Evolutionary conservation across 2,329 filamentous ascomycete genomes (phyloP).

Genomic region (Fusarium zealandicum): DNA sequence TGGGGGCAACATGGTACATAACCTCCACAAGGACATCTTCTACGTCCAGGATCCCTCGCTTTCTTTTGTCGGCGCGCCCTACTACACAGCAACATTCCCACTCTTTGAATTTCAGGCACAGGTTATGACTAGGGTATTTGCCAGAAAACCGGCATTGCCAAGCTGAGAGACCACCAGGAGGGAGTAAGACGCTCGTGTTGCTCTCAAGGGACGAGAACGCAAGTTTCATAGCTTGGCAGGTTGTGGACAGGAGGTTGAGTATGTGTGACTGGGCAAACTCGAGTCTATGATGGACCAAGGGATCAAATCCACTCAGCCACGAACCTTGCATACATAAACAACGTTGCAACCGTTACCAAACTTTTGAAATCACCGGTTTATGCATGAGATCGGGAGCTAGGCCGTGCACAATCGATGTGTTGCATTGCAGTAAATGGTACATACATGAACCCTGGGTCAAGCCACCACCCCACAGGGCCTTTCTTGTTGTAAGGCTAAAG

Average conservation of each 20-base stretch:
- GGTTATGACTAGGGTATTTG: conserved; percentile 63
- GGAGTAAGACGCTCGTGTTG: conserved; percentile 37
- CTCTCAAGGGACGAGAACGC: conserved; percentile 27
- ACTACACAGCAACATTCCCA: conserved; percentile 71
- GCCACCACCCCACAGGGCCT: too few relatives aligned
- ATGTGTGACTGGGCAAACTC: conserved; percentile 37
- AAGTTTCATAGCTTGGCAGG: conserved; percentile 39
- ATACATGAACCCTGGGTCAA: too few relatives aligned
- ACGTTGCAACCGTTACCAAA: too few relatives aligned
- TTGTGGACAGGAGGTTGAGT: conserved; percentile 33
- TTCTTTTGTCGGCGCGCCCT: conserved; percentile 69
- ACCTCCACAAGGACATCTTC: conserved; percentile 74
- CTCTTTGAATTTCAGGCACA: conserved; percentile 76
- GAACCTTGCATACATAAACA: too few relatives aligned
- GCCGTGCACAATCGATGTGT: too few relatives aligned
- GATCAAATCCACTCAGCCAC: too few relatives aligned
- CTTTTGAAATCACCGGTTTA: too few relatives aligned
- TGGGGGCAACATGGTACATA: conserved; percentile 69
- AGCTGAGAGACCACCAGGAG: conserved; percentile 1
- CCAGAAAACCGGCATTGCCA: conserved; percentile 51
- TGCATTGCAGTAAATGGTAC: too few relatives aligned
- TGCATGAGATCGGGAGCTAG: too few relatives aligned
- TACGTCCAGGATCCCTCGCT: conserved; percentile 72
- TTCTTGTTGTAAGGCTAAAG: too few relatives aligned
- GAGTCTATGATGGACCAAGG: background rate